These are phyloP conservation scores for Candida sp. DNA, from an alignment of 1,139 yeast species.

Conservation along the genomic window DNA sequence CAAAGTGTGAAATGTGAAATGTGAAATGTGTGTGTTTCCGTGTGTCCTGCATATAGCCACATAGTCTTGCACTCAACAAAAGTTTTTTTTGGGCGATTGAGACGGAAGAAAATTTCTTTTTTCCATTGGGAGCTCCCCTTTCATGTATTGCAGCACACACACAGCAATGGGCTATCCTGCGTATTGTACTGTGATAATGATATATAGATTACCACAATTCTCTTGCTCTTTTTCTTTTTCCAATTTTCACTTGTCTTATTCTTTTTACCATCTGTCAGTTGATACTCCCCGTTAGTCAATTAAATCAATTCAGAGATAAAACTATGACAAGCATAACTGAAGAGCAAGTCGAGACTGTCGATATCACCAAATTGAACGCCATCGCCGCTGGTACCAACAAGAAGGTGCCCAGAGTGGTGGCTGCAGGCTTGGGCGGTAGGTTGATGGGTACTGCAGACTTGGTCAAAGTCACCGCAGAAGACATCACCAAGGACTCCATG, in stretches of 20 bases:
- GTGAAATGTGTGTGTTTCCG: background rate
- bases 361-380: constrained; percentile 77
- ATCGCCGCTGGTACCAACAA: constrained; percentile 90
- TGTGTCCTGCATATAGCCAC: background rate
- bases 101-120: background rate
- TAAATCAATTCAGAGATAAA: background rate
- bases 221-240: background rate
- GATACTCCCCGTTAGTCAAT: background rate
- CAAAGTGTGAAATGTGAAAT: background rate
- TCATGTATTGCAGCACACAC: background rate
- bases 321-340: constrained; percentile 4
- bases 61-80: background rate
- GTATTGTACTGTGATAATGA: no score
- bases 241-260: background rate
- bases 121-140: background rate
- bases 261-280: background rate
- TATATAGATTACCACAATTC: background rate
- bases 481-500: constrained; percentile 57
- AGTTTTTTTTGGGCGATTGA: background rate
- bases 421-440: constrained; percentile 77
- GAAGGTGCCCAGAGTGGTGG: constrained; percentile 69
- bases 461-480: constrained; percentile 69
- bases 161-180: no score
- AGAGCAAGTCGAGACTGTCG: constrained; percentile 53
- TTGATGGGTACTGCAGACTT: constrained; percentile 82